Percentiles rank a stretch among this genome's conserved stretches.
These are phyloP conservation scores for Chenopodium suecicum DNA, from an alignment of 148 eudicot species.

Conservation along the genomic window DNA sequence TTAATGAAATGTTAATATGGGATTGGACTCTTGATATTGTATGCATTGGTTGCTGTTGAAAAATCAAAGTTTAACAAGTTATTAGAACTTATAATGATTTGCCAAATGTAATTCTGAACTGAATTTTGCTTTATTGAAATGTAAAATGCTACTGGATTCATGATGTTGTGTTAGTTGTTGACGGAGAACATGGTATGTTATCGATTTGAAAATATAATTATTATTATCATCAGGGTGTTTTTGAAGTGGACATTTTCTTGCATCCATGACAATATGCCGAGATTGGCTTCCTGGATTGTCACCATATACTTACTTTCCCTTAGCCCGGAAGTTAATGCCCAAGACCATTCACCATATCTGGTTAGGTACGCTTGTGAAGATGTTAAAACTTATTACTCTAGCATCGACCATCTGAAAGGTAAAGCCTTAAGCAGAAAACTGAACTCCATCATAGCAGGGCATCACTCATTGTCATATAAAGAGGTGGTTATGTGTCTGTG, in stretches of 20 bases:
- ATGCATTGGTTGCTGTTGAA: no score
- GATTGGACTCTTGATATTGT: no score
- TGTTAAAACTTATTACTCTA: conserved; percentile 39
- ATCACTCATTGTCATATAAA: conserved; percentile 48
- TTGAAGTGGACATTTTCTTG: conserved; percentile 20
- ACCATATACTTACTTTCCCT: conserved; percentile 35
- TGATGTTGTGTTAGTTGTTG: not conserved
- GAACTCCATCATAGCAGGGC: conserved; percentile 44
- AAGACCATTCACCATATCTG: conserved; percentile 18
- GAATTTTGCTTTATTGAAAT: not conserved
- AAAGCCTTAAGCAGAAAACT: conserved; percentile 40
- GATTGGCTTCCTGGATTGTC: conserved; percentile 29
- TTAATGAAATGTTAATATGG: not conserved
- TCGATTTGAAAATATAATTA: not conserved
- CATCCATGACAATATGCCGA: not conserved
- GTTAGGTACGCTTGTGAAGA: conserved; percentile 40
- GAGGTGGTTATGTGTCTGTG: conserved; percentile 30
- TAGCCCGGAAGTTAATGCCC: conserved; percentile 34
- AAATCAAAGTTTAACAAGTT: not conserved
- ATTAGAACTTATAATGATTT: not conserved
- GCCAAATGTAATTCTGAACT: not conserved
- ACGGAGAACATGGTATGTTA: not conserved
- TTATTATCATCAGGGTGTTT: conserved; percentile 20
- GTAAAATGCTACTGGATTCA: not conserved
- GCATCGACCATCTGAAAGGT: conserved; percentile 36